Percentiles rank a stretch among this genome's conserved stretches.
phyloP scores from a whole-genome alignment of 2,329 filamentous ascomycete genomes.

The Ilyonectria destructans region DNA sequence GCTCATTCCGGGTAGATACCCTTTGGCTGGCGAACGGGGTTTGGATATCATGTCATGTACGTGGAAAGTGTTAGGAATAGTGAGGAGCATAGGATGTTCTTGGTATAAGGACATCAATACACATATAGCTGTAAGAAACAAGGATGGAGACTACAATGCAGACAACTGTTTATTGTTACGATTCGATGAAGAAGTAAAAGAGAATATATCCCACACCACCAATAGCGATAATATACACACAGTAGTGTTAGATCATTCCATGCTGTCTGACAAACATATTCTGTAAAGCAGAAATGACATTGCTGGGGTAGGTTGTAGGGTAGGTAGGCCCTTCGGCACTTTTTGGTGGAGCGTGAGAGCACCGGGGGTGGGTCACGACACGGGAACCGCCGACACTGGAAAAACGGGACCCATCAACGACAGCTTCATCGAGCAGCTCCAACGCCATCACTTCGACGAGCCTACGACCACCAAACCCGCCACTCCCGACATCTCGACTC shows the following conservation, averaged over 20 bases:
- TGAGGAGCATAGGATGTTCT: constrained; percentile 38
- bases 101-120: constrained; percentile 20
- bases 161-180: no score
- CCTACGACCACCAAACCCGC: constrained; percentile 24
- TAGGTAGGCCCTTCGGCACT: constrained; percentile 4
- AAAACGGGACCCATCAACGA: constrained; percentile 47
- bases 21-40: constrained; percentile 45
- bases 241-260: neutral
- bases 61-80: constrained; percentile 41
- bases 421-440: constrained; percentile 50
- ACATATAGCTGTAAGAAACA: constrained; percentile 14
- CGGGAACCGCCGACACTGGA: constrained; percentile 43
- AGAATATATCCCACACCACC: no score
- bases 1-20: constrained; percentile 26
- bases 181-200: no score
- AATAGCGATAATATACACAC: no score
- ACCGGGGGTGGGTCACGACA: constrained; percentile 20
- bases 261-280: neutral
- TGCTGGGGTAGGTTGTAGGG: neutral
- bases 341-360: constrained; percentile 21
- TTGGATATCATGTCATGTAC: constrained; percentile 43
- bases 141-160: neutral
- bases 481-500: constrained; percentile 34
- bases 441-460: constrained; percentile 45
- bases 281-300: neutral